Base-by-base conservation (phyloP, 495 filamentous ascomycete species). In the Cladorrhinum samala region DNA sequence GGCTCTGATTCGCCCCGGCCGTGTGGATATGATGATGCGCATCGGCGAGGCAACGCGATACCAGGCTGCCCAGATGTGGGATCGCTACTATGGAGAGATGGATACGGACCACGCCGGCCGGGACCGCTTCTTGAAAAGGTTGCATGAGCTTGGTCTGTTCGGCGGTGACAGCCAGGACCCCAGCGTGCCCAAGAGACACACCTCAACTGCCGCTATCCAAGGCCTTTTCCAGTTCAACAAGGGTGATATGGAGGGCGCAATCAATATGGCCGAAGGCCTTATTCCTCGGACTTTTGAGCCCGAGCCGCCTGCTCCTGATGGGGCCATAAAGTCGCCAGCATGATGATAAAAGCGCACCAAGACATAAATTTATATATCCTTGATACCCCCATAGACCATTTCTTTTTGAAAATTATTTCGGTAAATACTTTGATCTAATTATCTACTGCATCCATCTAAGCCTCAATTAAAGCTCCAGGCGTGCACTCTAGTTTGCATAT, bases 191-290 rank as follows among this genome's bases (percentile, higher is more conserved):
- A 64, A 67, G 51, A 73, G 73, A 41, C 79, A 71, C 17, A 86
- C 87, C 6, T 96, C 91, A 56, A 87, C 91, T 2, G 93, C 93
- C 17, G 87, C 90, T 6, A 80, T 96, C 30, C 93, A 98, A 70
- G 93, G 93, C 2, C 64, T 96, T 49, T 96, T 98, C 68, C 72
- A 96, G 67, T 94, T 91, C 62, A 93, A 95, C 68, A 98, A 96
- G 72, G 85, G 82, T 41, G 77, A 93, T 59, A 86, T 92, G 77
- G 80, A 90, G 54, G 89, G 89, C 1, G 93, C 93, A 17, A 89
- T 96, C 56, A 74, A 71, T 2, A 89, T 88, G 83, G 85, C 84
- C 1, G 82, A 87, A 39, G 81, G 76, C 25, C 69, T 95, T 57
- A 74, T 85, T 18, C 73, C 80, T 1, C 56, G 64, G 46, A 73